Conservation (phyloP, 345 rosid genomes). For the Theobroma cacao region DNA sequence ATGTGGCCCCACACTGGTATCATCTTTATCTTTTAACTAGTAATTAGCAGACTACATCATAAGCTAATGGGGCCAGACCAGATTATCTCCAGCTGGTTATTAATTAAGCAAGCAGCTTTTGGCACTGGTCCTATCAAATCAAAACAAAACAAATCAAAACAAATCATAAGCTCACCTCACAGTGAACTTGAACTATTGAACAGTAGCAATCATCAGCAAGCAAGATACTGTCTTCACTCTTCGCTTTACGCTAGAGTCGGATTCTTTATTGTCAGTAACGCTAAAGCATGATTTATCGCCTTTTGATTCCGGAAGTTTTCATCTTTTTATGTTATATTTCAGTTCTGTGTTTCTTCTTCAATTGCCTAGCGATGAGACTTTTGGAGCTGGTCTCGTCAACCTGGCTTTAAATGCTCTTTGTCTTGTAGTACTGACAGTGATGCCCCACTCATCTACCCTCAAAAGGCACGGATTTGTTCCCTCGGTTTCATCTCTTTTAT, state of each 20-base stretch:
- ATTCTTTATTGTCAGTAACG: slow-evolving; percentile 2
- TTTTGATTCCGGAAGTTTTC: not conserved
- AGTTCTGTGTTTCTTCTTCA: not conserved
- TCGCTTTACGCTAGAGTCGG: not conserved
- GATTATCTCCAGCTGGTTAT: not conserved
- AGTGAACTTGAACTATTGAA: not conserved
- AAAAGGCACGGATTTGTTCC: not conserved
- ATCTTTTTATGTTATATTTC: not conserved
- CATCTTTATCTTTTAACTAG: too few relatives aligned
- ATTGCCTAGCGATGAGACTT: not conserved
- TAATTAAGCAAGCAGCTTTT: not conserved
- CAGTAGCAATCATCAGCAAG: not conserved
- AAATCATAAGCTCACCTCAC: not conserved
- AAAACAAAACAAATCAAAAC: not conserved
- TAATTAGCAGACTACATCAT: not conserved
- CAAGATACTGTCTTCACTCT: not conserved
- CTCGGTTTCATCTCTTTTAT: slow-evolving; percentile 1
- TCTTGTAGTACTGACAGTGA: not conserved
- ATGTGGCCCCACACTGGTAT: too few relatives aligned
- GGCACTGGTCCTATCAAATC: not conserved
- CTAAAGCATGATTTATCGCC: not conserved
- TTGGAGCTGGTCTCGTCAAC: not conserved
- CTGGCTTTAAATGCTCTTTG: not conserved
- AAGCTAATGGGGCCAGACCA: not conserved
- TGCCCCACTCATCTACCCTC: not conserved